Evolutionary conservation across 2,329 filamentous ascomycete genomes (phyloP).

Genomic region (Colletotrichum tabaci): DNA sequence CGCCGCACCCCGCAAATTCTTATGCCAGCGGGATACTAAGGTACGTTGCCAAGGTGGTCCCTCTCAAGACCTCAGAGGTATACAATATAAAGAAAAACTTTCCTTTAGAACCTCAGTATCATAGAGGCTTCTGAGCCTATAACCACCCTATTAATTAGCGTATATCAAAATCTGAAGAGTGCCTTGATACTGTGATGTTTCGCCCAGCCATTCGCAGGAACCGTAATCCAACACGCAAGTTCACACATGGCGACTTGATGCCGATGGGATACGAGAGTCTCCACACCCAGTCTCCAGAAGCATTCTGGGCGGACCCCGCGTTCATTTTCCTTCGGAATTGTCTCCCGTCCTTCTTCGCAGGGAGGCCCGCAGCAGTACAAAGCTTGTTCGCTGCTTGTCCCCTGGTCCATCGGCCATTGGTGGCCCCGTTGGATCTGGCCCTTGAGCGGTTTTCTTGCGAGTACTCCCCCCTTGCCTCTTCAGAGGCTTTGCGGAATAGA

Average conservation of each 20-base stretch:
- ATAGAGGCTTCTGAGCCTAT: too few species aligned
- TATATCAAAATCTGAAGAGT: too few species aligned
- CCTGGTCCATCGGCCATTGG: not conserved
- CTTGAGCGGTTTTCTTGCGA: not conserved
- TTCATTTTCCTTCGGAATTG: not conserved
- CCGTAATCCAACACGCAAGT: too few species aligned
- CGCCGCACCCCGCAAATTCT: conserved; percentile 25
- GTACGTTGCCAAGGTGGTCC: too few species aligned
- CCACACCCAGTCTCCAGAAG: not conserved
- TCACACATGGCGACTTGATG: too few species aligned
- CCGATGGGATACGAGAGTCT: conserved; percentile 22
- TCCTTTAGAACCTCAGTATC: too few species aligned
- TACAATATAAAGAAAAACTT: too few species aligned
- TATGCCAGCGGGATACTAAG: conserved; percentile 21
- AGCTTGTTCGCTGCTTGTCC: conserved; percentile 35
- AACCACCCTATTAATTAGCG: too few species aligned
- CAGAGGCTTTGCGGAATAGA: not conserved
- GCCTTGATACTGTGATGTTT: too few species aligned
- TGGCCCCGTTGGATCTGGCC: not conserved
- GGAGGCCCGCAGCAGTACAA: conserved; percentile 28
- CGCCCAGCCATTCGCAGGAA: too few species aligned
- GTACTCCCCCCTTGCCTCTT: not conserved
- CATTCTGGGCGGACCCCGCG: not conserved
- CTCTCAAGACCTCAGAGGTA: too few species aligned
- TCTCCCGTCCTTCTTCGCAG: conserved; percentile 4